These are phyloP conservation scores for Verbena officinalis DNA, from an alignment of 257 asterid genomes.

Conservation along the genomic window DNA sequence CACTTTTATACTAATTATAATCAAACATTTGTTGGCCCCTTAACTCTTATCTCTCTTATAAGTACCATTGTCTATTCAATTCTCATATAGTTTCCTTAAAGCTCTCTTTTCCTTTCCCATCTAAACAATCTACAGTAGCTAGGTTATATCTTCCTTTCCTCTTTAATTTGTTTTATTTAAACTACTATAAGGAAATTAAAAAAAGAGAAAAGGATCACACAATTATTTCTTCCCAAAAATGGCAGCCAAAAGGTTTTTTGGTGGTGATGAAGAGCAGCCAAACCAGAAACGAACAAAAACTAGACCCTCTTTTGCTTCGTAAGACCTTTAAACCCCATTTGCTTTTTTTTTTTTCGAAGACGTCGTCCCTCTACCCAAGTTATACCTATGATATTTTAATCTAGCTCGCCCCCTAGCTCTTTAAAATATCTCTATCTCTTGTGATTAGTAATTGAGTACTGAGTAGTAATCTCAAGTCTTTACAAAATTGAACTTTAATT, in stretches of 20 bases:
- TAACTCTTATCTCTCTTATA: background rate
- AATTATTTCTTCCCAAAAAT: conserved; percentile 22
- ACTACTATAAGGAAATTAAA: background rate
- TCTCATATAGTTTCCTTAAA: background rate
- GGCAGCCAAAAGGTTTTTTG: conserved; percentile 62
- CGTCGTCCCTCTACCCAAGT: too few species aligned
- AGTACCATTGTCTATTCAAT: background rate
- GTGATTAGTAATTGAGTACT: background rate
- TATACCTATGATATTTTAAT: too few species aligned
- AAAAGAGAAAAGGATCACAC: background rate
- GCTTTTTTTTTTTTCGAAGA: too few species aligned
- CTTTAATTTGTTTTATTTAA: background rate
- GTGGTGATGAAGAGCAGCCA: conserved; percentile 42
- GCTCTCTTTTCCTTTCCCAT: background rate
- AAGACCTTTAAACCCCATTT: conserved; percentile 18
- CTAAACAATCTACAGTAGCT: conserved; percentile 6
- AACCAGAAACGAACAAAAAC: conserved; percentile 48
- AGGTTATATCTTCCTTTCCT: background rate
- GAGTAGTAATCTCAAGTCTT: background rate
- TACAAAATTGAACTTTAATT: background rate
- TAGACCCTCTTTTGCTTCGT: conserved; percentile 66
- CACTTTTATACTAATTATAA: background rate
- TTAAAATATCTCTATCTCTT: background rate
- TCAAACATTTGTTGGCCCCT: background rate
- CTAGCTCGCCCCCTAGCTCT: too few species aligned